Base-by-base conservation (phyloP, 2,329 filamentous ascomycete genomes). In the Parastagonospora avenae region DNA sequence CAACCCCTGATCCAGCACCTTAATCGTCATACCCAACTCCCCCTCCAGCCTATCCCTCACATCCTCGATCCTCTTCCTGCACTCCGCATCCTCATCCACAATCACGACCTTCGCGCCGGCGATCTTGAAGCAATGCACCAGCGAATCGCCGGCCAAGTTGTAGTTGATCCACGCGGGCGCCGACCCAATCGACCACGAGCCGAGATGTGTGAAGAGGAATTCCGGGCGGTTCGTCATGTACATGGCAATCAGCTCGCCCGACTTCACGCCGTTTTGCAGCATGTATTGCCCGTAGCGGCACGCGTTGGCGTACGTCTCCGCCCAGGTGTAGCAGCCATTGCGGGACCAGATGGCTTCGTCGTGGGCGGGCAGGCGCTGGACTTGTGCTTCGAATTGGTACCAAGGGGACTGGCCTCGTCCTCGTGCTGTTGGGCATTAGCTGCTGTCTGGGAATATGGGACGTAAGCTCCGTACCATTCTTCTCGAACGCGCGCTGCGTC, bases 141-240 rank as follows among this genome's bases (percentile, higher is more conserved):
- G 70, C 1, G 86, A 82, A 56, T 86, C 81, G 0, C 82, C 84
- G 7, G 80, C 77, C 7, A 91, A 75, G 63, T 90, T 86, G 67
- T 87, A 84, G 67, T 91, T 91, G 67, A 91, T 86, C 71, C 88
- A 81, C 0, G 88, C 87, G 0, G 88, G 88, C 0, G 85, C 85
- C 11, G 84, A 84, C 3, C 88, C 88, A 48, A 90, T 82, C 8
- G 84, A 80, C 79, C 83, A 82, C 2, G 87, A 74, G 0, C 82
- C 87, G 35, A 90, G 65, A 83, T 86, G 88, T 2, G 81, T 80
- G 42, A 88, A 83, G 8, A 88, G 62, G 59, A 90, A 89, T 48
- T 90, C 86, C 0, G 85, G 80, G 11, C 84, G 82, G 68, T 90
- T 91, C 62, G 79, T 80, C 70, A 90, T 82, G 70, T 87, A 89